Evolutionary conservation across 2,329 filamentous ascomycete genomes (phyloP).

Genomic region (Macrophomina tecta): DNA sequence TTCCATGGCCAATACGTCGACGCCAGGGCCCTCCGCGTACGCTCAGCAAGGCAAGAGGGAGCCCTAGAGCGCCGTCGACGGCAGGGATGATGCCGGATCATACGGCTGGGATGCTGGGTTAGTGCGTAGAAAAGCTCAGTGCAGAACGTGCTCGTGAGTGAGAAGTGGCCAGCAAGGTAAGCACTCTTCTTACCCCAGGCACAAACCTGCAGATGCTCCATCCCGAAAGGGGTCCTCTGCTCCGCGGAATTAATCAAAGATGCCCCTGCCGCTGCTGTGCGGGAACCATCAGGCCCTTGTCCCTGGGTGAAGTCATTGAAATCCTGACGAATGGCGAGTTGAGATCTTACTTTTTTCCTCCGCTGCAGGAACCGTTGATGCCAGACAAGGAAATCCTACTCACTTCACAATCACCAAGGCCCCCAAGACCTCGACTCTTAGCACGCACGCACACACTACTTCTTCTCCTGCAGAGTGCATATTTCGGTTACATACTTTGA

Average conservation of each 20-base stretch:
- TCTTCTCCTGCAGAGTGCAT: neutral
- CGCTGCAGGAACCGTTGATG: neutral
- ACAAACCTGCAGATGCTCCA: constrained; percentile 1
- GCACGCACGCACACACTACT: neutral
- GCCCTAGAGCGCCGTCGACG: neutral
- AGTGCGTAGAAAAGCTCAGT: neutral
- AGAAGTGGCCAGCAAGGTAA: constrained; percentile 15
- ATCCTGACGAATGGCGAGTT: neutral
- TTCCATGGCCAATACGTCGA: neutral
- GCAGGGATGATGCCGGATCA: constrained; percentile 14
- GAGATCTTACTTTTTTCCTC: neutral
- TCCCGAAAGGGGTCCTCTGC: constrained; percentile 1
- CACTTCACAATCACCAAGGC: neutral
- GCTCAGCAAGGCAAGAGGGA: neutral
- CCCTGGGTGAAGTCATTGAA: neutral
- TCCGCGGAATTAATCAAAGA: constrained; percentile 24
- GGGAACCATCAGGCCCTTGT: neutral
- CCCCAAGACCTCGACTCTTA: neutral
- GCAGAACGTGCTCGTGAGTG: constrained; percentile 1
- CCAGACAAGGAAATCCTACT: neutral
- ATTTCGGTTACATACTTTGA: neutral
- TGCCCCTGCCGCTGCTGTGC: neutral
- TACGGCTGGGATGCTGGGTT: neutral
- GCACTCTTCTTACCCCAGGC: constrained; percentile 6
- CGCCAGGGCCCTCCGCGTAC: neutral